These are phyloP conservation scores for Backusella westeae DNA, from an alignment of 192 early-diverging fungal species.

Conservation along the genomic window DNA sequence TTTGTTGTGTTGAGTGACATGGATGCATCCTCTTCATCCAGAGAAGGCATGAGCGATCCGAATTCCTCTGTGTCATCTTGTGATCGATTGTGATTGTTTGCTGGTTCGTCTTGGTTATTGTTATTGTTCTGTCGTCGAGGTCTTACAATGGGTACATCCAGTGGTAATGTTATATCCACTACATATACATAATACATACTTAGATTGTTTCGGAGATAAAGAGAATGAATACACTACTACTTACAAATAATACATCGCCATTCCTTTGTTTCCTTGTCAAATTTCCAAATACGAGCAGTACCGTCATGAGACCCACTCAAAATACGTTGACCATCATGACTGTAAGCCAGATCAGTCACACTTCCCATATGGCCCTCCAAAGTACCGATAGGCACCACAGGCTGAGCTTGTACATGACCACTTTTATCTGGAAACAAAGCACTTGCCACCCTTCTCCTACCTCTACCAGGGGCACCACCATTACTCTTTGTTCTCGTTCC, in stretches of 20 bases:
- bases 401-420: constrained; percentile 23
- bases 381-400: constrained; percentile 45
- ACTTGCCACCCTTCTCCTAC: constrained; percentile 22
- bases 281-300: constrained; percentile 72
- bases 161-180: constrained; percentile 21
- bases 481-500: background rate
- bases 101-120: background rate
- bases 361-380: constrained; percentile 69
- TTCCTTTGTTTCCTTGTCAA: constrained; percentile 40
- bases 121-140: background rate
- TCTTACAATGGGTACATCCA: constrained; percentile 15
- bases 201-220: too few species aligned
- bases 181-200: background rate
- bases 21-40: background rate
- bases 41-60: background rate
- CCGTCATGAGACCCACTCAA: constrained; percentile 79
- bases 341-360: constrained; percentile 76
- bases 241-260: constrained; percentile 63
- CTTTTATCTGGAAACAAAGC: constrained; percentile 35
- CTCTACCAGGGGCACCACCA: constrained; percentile 1
- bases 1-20: background rate
- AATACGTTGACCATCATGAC: constrained; percentile 63
- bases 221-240: background rate
- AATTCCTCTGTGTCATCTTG: background rate
- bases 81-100: background rate